A percentile compares a stretch with the other conserved stretches of the same genome.
Conservation (phyloP, 441 rosid genomes). For the Pelargonium cotyledonis region DNA sequence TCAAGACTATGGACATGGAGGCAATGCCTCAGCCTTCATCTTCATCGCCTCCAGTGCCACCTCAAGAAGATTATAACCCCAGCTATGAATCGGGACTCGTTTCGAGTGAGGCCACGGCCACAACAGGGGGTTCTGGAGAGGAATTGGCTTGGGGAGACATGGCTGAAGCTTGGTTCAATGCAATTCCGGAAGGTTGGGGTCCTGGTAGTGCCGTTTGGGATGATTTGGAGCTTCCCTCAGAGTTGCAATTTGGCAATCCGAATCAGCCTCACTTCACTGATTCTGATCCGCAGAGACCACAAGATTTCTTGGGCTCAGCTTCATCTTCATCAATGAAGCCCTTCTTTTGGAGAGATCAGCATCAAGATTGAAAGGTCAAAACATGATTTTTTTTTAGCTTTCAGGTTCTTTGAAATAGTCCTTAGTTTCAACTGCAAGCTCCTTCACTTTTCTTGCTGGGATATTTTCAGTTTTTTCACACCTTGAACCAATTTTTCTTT, state of each 20-base stretch:
- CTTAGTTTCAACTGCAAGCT: neutral
- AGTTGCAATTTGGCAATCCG: conserved; percentile 35
- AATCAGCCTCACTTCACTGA: conserved; percentile 32
- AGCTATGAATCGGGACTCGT: conserved; percentile 33
- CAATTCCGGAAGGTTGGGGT: conserved; percentile 81
- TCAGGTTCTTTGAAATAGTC: conserved; percentile 18
- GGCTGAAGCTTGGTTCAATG: conserved; percentile 78
- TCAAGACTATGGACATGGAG: conserved; percentile 18
- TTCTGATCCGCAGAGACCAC: conserved; percentile 30
- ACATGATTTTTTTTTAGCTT: neutral
- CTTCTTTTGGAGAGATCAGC: conserved; percentile 47
- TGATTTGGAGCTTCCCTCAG: conserved; percentile 60
- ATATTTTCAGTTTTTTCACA: neutral
- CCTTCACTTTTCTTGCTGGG: neutral
- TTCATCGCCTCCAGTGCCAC: conserved; percentile 9
- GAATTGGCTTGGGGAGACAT: conserved; percentile 65
- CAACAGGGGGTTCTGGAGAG: conserved; percentile 22
- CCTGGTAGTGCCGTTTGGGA: conserved; percentile 95
- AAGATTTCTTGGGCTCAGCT: conserved; percentile 24
- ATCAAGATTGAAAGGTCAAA: conserved; percentile 31
- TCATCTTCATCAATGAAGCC: conserved; percentile 46
- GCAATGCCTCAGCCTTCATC: conserved; percentile 20
- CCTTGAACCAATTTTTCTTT: neutral
- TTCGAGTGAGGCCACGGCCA: conserved; percentile 27
- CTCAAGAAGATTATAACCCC: conserved; percentile 27